Evolutionary conservation across 768 basidiomycete species (phyloP).

Genomic region (Cyclocybe cylindracea): DNA sequence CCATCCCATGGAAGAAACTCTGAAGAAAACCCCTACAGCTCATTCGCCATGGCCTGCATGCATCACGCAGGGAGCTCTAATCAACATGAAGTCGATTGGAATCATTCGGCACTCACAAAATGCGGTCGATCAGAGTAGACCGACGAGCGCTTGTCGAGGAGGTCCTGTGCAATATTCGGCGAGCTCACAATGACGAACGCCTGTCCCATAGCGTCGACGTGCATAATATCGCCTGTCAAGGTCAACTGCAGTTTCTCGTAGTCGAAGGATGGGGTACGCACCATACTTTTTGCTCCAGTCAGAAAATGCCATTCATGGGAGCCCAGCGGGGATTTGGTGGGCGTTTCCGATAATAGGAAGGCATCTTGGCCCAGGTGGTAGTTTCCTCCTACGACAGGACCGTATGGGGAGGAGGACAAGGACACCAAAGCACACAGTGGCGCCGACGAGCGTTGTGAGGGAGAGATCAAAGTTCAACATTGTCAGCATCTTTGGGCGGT

Average conservation of each 20-base stretch:
- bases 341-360: constrained; percentile 23
- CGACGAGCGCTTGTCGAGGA: constrained; percentile 44
- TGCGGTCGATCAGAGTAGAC: constrained; percentile 48
- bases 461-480: too few relatives aligned
- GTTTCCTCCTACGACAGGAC: constrained; percentile 4
- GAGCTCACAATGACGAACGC: constrained; percentile 39
- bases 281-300: constrained; percentile 20
- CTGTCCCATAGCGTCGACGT: constrained; percentile 41
- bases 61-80: background rate
- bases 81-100: background rate
- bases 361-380: constrained; percentile 23
- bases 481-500: too few relatives aligned
- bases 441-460: too few relatives aligned
- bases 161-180: constrained; percentile 33
- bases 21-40: constrained; percentile 5
- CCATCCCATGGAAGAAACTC: background rate
- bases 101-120: constrained; percentile 20
- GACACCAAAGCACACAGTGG: too few relatives aligned
- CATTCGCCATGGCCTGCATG: constrained; percentile 13
- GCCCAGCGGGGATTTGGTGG: constrained; percentile 20
- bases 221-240: constrained; percentile 33
- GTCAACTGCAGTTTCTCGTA: background rate
- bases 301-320: constrained; percentile 20
- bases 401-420: too few relatives aligned
- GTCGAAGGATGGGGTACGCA: background rate